Evolutionary conservation across 768 basidiomycete species (phyloP).

Genomic region (Tephrocybe sp.): DNA sequence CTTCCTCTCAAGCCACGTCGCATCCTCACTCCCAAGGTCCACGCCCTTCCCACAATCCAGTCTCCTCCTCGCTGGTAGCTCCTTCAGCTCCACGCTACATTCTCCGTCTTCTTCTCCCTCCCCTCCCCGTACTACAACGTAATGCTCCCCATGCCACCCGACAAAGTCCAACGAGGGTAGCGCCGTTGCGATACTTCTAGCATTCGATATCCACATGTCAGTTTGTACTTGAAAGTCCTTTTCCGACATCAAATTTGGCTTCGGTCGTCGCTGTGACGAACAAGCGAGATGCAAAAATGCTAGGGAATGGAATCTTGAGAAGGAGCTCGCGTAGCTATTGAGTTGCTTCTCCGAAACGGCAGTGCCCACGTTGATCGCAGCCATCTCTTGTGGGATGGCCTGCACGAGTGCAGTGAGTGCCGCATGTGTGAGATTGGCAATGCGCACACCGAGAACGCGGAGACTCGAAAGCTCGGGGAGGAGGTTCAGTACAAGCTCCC

Average conservation of each 20-base stretch:
- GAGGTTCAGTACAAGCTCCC: conserved; percentile 42
- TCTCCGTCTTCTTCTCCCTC: conserved; percentile 11
- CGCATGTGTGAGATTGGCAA: conserved; percentile 43
- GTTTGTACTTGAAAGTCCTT: conserved; percentile 59
- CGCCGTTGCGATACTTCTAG: conserved; percentile 45
- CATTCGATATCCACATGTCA: conserved; percentile 50
- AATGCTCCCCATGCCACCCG: conserved; percentile 75
- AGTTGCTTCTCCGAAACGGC: conserved; percentile 48
- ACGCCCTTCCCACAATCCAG: conserved; percentile 67
- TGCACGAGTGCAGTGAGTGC: conserved; percentile 37
- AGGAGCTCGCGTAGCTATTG: conserved; percentile 49
- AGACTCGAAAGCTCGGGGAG: conserved; percentile 50
- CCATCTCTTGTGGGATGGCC: conserved; percentile 44
- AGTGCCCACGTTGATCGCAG: conserved; percentile 51
- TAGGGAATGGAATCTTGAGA: conserved; percentile 46
- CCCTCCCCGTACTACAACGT: conserved; percentile 50
- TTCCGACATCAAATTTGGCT: conserved; percentile 55
- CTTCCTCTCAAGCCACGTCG: conserved; percentile 66
- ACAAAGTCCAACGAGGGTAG: conserved; percentile 60
- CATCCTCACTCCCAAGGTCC: conserved; percentile 60
- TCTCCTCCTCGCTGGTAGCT: conserved; percentile 53
- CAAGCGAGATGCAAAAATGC: conserved; percentile 60
- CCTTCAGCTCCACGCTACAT: conserved; percentile 47
- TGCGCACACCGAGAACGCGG: conserved; percentile 56
- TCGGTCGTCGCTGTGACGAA: conserved; percentile 45